A percentile compares a stretch with the other conserved stretches of the same genome.
These are phyloP conservation scores for Cryptococcus sp. DNA, from an alignment of 1,284 basidiomycete genomes.

Conservation along the genomic window DNA sequence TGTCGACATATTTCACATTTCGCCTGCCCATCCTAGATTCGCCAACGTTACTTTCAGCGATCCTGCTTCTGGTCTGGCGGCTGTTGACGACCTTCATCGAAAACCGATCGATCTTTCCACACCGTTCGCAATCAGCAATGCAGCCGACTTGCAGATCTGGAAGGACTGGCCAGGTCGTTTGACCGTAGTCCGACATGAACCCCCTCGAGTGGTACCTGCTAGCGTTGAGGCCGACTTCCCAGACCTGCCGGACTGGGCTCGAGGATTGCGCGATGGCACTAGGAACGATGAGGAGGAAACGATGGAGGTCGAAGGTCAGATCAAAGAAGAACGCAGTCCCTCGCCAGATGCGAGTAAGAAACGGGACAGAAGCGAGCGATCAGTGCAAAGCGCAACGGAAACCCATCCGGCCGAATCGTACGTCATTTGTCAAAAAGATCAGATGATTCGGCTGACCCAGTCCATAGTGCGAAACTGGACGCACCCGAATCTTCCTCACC, in stretches of 20 bases:
- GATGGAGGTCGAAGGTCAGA: conserved; percentile 17
- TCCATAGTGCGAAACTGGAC: not conserved
- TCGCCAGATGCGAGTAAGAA: conserved; percentile 8
- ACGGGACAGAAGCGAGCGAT: conserved; percentile 6
- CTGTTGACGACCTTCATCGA: conserved; percentile 37
- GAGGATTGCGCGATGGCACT: conserved; percentile 7
- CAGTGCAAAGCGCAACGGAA: not conserved
- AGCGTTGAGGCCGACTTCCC: conserved; percentile 37
- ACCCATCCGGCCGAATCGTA: not conserved
- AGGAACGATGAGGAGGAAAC: conserved; percentile 15
- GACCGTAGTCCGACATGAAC: conserved; percentile 41
- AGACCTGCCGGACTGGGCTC: conserved; percentile 43
- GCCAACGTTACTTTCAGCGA: conserved; percentile 46
- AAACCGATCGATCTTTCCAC: conserved; percentile 36
- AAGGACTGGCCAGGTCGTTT: conserved; percentile 38
- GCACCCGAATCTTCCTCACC: conserved; percentile 21
- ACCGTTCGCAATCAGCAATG: conserved; percentile 33
- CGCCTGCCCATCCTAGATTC: conserved; percentile 42
- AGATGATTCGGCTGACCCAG: not conserved
- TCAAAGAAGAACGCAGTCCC: conserved; percentile 12
- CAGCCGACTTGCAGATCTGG: conserved; percentile 43
- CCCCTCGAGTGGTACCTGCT: conserved; percentile 40
- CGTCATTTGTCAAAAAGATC: not conserved
- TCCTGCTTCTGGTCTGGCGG: conserved; percentile 25
- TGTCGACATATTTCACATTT: conserved; percentile 52